A percentile compares a stretch with the other conserved stretches of the same genome.
Evolutionary conservation across 108 stramenopile genomes (phyloP).

Genomic region (Halocafeteria seosinensis): DNA sequence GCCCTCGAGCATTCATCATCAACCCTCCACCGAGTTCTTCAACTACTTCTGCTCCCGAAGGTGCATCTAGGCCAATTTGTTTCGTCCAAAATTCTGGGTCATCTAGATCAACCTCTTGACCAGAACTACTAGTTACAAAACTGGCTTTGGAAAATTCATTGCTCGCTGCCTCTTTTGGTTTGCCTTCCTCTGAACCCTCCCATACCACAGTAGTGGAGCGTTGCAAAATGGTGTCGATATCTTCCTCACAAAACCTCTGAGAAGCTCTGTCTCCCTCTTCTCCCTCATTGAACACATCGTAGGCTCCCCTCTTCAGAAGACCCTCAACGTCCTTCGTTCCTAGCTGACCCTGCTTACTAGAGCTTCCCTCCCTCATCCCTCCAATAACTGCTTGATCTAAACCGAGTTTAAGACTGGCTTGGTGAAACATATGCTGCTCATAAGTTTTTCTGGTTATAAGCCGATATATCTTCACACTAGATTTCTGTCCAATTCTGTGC

Average conservation of each 20-base stretch:
- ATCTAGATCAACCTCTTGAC: slow-evolving; percentile 37
- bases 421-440: slow-evolving; percentile 94
- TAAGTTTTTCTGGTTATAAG: slow-evolving; percentile 85
- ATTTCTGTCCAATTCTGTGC: slow-evolving; percentile 96
- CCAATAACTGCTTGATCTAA: slow-evolving; percentile 90
- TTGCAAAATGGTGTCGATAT: slow-evolving; percentile 35
- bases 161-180: slow-evolving; percentile 2
- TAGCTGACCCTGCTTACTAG: neutral
- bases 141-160: slow-evolving; percentile 36
- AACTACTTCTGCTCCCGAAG: slow-evolving; percentile 3
- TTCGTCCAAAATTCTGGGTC: slow-evolving; percentile 48
- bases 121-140: slow-evolving; percentile 25
- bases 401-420: slow-evolving; percentile 85
- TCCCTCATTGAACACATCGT: slow-evolving; percentile 38
- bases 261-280: slow-evolving; percentile 29
- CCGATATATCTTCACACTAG: slow-evolving; percentile 69
- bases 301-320: slow-evolving; percentile 39
- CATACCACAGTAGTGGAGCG: slow-evolving; percentile 25
- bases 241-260: slow-evolving; percentile 27
- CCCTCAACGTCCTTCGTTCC: slow-evolving; percentile 18
- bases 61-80: slow-evolving; percentile 32
- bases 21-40: neutral
- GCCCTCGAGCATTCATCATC: neutral
- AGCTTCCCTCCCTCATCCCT: slow-evolving; percentile 27
- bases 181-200: slow-evolving; percentile 7